Percentiles rank a stretch among this genome's conserved stretches.
Evolutionary conservation across 2,329 filamentous ascomycete genomes (phyloP).

Genomic region (Aspergillus transmontanensis): DNA sequence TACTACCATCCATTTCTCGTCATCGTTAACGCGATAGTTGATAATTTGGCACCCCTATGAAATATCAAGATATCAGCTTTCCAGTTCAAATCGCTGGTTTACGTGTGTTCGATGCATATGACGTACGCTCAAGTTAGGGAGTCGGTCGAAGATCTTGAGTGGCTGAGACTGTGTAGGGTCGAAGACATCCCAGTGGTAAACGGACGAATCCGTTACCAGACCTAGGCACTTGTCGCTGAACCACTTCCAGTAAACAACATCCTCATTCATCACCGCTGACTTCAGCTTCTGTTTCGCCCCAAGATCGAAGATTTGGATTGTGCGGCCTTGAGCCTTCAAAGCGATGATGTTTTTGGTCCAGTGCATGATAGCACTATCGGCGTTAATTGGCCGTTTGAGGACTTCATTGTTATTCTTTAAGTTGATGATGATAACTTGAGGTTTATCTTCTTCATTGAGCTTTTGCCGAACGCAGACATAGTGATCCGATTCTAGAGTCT

Average conservation of each 20-base stretch:
- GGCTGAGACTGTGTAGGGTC: constrained; percentile 77
- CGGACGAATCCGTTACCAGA: constrained; percentile 83
- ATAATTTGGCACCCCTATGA: constrained; percentile 92
- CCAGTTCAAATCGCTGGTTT: background rate
- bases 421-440: constrained; percentile 96
- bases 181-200: constrained; percentile 98
- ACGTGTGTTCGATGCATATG: background rate
- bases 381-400: constrained; percentile 93
- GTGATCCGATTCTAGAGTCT: constrained; percentile 98
- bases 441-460: constrained; percentile 77
- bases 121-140: constrained; percentile 81
- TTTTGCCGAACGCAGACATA: constrained; percentile 97
- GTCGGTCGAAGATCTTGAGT: constrained; percentile 91
- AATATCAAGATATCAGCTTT: constrained; percentile 12
- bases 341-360: constrained; percentile 95
- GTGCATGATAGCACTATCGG: constrained; percentile 99
- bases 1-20: constrained; percentile 98
- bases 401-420: constrained; percentile 97
- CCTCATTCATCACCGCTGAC: constrained; percentile 93
- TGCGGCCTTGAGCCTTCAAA: constrained; percentile 89
- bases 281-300: constrained; percentile 93
- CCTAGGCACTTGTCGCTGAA: constrained; percentile 86
- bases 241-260: constrained; percentile 99
- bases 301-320: constrained; percentile 96
- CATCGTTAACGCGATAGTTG: constrained; percentile 95